Evolutionary conservation across 2,329 filamentous ascomycete genomes (phyloP), one percentile per base, ranked within the genome.

Genomic region (Helicocarpus griseus): DNA sequence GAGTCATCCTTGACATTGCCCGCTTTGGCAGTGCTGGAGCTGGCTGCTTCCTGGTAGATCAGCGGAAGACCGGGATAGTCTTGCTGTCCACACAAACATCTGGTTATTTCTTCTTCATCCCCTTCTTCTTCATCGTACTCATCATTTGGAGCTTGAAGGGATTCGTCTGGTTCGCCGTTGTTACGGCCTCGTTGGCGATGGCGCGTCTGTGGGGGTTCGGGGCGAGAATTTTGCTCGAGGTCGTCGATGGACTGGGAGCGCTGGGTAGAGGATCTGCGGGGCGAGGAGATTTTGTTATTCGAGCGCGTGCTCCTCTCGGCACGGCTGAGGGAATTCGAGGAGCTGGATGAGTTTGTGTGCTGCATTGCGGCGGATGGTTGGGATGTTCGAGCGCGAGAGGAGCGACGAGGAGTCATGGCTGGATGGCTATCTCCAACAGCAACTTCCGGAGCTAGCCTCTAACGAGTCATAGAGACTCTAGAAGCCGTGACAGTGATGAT

Each of bases 51-150:
- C 55, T 80, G 79, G 53, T 86, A 80, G 61, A 83, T 70, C 52
- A 69, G 72, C 51, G 80, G 80, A 54, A 78, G 86, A 50, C 93
- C 93, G 21, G 93, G 93, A 71, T 97, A 97, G 53, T 98, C 93
- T 64, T 94, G 89, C 61, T 86, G 84, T 60, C 89, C 90, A 71
- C 93, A 98, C 58, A 98, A 85, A 73, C 93, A 98, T 60, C 93
- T 83, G 64, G 95, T 95, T 51, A 93, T 83, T 73, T 97, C 93
- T 64, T 96, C 90, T 67, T 96, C 89, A 63, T 86, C 86, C 26
- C 75, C 79, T 54, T 89, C 83, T 56, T 82, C 82, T 54, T 77
- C 79, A 41, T 72, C 69, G 38, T 62, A 57, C 45, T 67, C 66
- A 48, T 64, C 62, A 14, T 65, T 56, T 19, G 60, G 63, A 64